These are phyloP conservation scores for Trametes sp. DNA, from an alignment of 1,284 basidiomycete genomes.

Conservation along the genomic window DNA sequence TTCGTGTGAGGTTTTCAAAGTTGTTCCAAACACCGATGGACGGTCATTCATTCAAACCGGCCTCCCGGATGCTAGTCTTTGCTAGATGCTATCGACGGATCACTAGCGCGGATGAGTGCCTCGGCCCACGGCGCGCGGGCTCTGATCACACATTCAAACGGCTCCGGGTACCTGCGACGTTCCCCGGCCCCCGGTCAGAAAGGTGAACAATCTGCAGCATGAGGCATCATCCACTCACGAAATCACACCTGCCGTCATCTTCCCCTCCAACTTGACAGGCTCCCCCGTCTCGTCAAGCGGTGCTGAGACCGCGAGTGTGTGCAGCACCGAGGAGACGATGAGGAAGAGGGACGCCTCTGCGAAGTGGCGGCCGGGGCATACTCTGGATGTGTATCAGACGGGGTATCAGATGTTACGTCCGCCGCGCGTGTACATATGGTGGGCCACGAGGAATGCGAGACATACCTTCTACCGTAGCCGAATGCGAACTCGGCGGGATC, in stretches of 20 bases:
- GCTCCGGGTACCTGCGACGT: conserved; percentile 17
- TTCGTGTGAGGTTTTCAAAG: too few relatives aligned
- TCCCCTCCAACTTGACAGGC: background rate
- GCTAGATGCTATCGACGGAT: background rate
- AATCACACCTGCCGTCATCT: conserved; percentile 4
- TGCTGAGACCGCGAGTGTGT: conserved; percentile 2
- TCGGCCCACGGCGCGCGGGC: conserved; percentile 12
- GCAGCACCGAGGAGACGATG: conserved; percentile 19
- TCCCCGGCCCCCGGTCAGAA: background rate
- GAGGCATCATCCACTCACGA: conserved; percentile 1
- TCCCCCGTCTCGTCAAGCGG: conserved; percentile 4
- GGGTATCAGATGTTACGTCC: background rate
- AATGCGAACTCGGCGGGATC: conserved; percentile 11
- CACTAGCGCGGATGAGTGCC: background rate
- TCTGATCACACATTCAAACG: conserved; percentile 18
- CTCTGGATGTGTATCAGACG: background rate
- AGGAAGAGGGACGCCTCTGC: conserved; percentile 17
- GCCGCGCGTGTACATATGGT: background rate
- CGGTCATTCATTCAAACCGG: too few relatives aligned
- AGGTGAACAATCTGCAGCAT: background rate
- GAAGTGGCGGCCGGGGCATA: conserved; percentile 19
- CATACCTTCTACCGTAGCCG: conserved; percentile 13
- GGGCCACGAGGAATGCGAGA: too few relatives aligned
- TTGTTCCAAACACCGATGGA: too few relatives aligned
- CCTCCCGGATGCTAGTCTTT: background rate